A percentile compares a stretch with the other conserved stretches of the same genome.
These are phyloP conservation scores for Suhomyces pyralidae DNA, from an alignment of 805 yeast genomes.

Conservation along the genomic window DNA sequence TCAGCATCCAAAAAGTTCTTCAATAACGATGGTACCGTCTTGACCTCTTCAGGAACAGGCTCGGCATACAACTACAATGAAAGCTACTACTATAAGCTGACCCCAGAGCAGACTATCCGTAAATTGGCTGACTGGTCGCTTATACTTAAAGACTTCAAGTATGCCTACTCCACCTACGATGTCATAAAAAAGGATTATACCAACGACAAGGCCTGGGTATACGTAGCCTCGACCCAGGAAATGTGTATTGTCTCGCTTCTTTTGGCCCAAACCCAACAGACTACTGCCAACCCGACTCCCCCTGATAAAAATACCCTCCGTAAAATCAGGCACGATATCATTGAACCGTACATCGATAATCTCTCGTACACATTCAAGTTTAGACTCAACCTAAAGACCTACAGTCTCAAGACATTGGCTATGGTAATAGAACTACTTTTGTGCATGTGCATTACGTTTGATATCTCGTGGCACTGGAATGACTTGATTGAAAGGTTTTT, in stretches of 20 bases:
- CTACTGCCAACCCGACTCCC: conserved; percentile 28
- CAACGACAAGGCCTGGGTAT: conserved; percentile 75
- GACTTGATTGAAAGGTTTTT: conserved; percentile 43
- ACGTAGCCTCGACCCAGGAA: conserved; percentile 83
- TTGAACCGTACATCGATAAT: conserved; percentile 65
- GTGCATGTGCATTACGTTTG: conserved; percentile 41
- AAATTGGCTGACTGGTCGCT: conserved; percentile 90
- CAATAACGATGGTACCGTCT: conserved; percentile 24
- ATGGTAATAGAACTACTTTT: conserved; percentile 69
- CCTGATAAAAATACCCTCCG: conserved; percentile 41
- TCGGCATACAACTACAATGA: conserved; percentile 46
- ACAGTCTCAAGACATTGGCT: conserved; percentile 65
- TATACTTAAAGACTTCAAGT: conserved; percentile 84
- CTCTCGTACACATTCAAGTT: conserved; percentile 73
- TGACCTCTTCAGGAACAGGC: not conserved
- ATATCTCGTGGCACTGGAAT: conserved; percentile 45
- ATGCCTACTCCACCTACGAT: conserved; percentile 82
- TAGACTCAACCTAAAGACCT: conserved; percentile 64
- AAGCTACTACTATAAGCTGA: conserved; percentile 57
- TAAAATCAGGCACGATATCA: conserved; percentile 51
- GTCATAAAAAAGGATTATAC: conserved; percentile 72
- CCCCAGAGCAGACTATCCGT: conserved; percentile 72
- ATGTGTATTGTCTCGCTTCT: conserved; percentile 75
- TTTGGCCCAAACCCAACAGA: conserved; percentile 50
- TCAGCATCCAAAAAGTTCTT: conserved; percentile 61